Evolutionary conservation across 768 basidiomycete species (phyloP), one percentile per base, ranked within the genome.

Genomic region (Suillus cothurnatus): DNA sequence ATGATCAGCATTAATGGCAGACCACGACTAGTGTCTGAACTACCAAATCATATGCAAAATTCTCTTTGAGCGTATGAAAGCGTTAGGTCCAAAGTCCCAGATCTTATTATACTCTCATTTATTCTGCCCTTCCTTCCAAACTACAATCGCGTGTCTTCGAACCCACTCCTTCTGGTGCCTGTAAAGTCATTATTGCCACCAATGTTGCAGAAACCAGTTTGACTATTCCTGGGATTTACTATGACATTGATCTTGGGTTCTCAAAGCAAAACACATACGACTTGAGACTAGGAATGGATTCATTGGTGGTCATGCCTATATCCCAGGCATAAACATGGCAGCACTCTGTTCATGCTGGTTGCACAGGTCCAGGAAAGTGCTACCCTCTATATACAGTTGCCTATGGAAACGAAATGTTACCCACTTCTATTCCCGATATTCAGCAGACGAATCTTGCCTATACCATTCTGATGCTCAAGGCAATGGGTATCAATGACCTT

Each of bases 191-290:
- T 73, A 94, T 99, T 70, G 97, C 97, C n/a, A 99, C 97, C 31
- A 99, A 99, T 77, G 96, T 98, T 62, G 97, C 97, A 3, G 97
- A 99, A 82, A 99, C 97, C 14, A 95, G 94, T 79, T 83, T 99
- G 74, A 99, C 97, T 9, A 99, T 99, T 72, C 95, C 95, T 39
- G 97, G 96, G 36, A 97, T 99, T 74, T 99, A 98, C 82, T 99
- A 99, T 71, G 97, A 99, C 70, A 90, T 99, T 67, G 97, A 99
- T 74, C 97, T 97, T 1, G 97, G 97, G 15, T 99, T 99, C 80
- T 91, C 95, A 39, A 99, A 99, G 77, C 97, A 99, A 78, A 99
- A 98, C 73, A 96, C 96, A 1, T 99, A 97, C 74, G 97, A 99
- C 74, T 95, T 97, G 23, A 86, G 94, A 61, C 81, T 99, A 67